Evolutionary conservation across 306 rosid genomes (phyloP).

Genomic region (Mimosa bimucronata): DNA sequence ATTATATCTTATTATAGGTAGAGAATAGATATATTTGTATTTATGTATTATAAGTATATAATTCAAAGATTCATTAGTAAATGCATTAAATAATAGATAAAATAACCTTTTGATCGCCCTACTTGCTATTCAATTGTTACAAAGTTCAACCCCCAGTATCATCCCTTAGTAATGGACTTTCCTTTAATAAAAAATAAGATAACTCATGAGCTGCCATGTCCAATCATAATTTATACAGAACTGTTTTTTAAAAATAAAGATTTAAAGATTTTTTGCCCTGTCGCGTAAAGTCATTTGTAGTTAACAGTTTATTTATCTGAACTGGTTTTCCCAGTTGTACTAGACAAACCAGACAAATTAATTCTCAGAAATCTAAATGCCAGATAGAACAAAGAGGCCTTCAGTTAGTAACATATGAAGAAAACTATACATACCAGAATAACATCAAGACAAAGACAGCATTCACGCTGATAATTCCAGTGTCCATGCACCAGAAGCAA

Average conservation of each 20-base stretch:
- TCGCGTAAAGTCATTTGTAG: neutral
- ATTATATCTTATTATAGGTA: neutral
- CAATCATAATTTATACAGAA: neutral
- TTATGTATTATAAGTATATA: neutral
- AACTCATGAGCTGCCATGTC: neutral
- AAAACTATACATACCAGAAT: constrained; percentile 75
- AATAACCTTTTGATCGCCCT: neutral
- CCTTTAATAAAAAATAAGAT: neutral
- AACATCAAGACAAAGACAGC: constrained; percentile 98
- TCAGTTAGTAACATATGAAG: constrained; percentile 27
- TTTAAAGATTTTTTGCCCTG: neutral
- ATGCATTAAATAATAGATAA: neutral
- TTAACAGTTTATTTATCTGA: neutral
- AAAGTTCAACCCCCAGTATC: neutral
- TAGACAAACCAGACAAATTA: neutral
- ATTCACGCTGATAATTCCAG: constrained; percentile 98
- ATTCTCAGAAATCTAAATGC: neutral
- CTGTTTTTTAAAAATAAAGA: neutral
- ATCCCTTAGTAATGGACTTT: neutral
- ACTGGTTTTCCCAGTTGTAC: neutral
- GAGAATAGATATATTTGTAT: neutral
- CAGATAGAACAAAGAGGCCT: neutral
- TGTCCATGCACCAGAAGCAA: constrained; percentile 96
- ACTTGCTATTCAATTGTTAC: constrained; percentile 8
- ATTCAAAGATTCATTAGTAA: neutral